Evolutionary conservation across 2,329 filamentous ascomycete species (phyloP), one percentile per base, ranked within the genome.

Genomic region (Phaeomoniella chlamydospora): DNA sequence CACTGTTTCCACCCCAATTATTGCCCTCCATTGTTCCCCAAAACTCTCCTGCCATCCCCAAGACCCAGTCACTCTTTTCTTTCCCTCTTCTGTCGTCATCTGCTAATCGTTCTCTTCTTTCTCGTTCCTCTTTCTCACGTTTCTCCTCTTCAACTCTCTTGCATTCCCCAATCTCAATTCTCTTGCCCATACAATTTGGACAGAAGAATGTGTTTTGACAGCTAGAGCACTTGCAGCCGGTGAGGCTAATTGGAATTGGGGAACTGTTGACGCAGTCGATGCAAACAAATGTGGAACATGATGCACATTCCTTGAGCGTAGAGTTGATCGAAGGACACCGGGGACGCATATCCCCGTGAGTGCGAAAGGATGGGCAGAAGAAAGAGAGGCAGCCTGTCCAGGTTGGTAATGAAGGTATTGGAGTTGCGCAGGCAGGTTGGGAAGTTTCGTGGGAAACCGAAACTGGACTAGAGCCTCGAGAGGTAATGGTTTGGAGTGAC

Each of bases 311-410:
- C 16, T 54, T 54, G 10, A 65, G 52, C 18, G 56, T 44, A 35
- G n/a, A 26, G n/a, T 26, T 26, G 22, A 26, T 26, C 9, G 57
- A 62, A 10, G 54, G 46, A 43, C 63, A 67, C 18, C 60, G 52
- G 39, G 59, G 55, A 4, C 62, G 59, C 38, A 62, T 59, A 40
- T 67, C 63, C 9, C 61, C 59, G 10, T 59, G 45, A 4, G 55
- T 48, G 29, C 61, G 57, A 36, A 54, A 57, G 22, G 56, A 52
- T 1, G 62, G 59, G 38, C 63, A 67, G 43, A 64, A 64, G 41
- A 65, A 62, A 5, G 63, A 61, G 38, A 61, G 59, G 41, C 63
- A 67, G 13, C 62, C 63, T 47, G 58, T 55, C 63, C 63, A 65
- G 5, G 52, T 51, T 4, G 49, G 43, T 22, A 36, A 12, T 18